Conservation (phyloP, 148 eudicot genomes). For the Fagopyrum esculentum region DNA sequence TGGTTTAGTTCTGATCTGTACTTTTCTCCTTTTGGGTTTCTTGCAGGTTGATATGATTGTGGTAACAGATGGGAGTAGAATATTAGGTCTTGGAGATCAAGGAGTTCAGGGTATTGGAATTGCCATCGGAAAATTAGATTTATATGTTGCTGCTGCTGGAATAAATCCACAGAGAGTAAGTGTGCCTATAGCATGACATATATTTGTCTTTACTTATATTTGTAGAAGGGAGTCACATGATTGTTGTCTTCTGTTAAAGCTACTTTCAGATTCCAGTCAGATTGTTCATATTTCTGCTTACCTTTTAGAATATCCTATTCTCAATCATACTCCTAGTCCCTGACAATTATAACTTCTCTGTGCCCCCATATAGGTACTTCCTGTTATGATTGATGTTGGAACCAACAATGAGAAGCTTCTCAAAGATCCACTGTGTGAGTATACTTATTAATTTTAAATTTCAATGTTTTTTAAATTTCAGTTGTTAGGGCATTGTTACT, state of each 20-base stretch:
- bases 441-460: slow-evolving; percentile 5
- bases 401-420: slow-evolving; percentile 94
- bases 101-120: slow-evolving; percentile 96
- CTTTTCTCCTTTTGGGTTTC: background rate
- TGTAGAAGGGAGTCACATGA: background rate
- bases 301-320: background rate
- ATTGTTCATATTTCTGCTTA: background rate
- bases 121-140: slow-evolving; percentile 84
- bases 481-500: background rate
- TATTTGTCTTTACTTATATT: background rate
- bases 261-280: background rate
- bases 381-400: slow-evolving; percentile 98
- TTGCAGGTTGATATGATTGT: slow-evolving; percentile 98
- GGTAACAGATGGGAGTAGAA: slow-evolving; percentile 98
- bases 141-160: slow-evolving; percentile 99
- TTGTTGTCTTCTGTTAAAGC: background rate
- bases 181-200: slow-evolving; percentile 3
- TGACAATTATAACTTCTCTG: background rate
- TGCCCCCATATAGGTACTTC: slow-evolving; percentile 61
- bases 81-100: slow-evolving; percentile 93
- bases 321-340: background rate
- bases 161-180: slow-evolving; percentile 95
- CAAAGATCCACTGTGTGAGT: slow-evolving; percentile 81
- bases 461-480: background rate
- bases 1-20: background rate